Percentiles rank a stretch among this genome's conserved stretches.
phyloP scores from a whole-genome alignment of 2,329 filamentous ascomycete genomes.

The Exophiala bonariae region DNA sequence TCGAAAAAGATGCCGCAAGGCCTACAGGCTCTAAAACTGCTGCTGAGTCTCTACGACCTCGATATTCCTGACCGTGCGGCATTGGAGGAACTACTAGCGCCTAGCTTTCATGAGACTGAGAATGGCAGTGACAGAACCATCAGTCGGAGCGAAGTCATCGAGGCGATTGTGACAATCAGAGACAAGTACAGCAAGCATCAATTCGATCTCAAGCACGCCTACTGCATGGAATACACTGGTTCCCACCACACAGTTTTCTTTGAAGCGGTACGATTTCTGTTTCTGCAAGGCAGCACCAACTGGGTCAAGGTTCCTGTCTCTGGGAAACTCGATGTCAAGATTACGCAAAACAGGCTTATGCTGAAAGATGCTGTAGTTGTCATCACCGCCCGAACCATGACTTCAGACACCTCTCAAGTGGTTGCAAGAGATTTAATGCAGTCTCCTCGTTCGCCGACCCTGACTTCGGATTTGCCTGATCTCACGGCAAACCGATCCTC shows the following conservation, averaged over 20 bases:
- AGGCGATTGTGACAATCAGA: constrained; percentile 11
- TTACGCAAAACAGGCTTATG: constrained; percentile 16
- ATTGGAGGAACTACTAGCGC: constrained; percentile 9
- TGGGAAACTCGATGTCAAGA: constrained; percentile 15
- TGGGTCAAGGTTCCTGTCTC: constrained; percentile 16
- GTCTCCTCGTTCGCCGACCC: background rate
- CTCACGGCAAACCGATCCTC: background rate
- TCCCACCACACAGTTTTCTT: constrained; percentile 15
- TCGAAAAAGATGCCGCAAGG: constrained; percentile 18
- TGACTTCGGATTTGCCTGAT: constrained; percentile 1
- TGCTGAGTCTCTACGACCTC: constrained; percentile 17
- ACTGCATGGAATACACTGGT: constrained; percentile 11
- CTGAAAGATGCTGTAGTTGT: constrained; percentile 18
- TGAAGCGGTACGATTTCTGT: constrained; percentile 17
- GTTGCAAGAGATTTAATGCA: constrained; percentile 8
- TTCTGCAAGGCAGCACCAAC: constrained; percentile 4
- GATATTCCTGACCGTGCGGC: constrained; percentile 3
- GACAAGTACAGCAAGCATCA: constrained; percentile 12
- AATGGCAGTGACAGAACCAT: constrained; percentile 17
- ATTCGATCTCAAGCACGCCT: constrained; percentile 17
- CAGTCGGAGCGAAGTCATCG: constrained; percentile 13
- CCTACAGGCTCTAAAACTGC: constrained; percentile 15
- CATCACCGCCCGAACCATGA: constrained; percentile 14
- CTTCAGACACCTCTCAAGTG: constrained; percentile 11
- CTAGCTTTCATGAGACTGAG: constrained; percentile 16